Evolutionary conservation across 2,329 filamentous ascomycete genomes (phyloP).

Genomic region (Hymenoscyphus repandus): DNA sequence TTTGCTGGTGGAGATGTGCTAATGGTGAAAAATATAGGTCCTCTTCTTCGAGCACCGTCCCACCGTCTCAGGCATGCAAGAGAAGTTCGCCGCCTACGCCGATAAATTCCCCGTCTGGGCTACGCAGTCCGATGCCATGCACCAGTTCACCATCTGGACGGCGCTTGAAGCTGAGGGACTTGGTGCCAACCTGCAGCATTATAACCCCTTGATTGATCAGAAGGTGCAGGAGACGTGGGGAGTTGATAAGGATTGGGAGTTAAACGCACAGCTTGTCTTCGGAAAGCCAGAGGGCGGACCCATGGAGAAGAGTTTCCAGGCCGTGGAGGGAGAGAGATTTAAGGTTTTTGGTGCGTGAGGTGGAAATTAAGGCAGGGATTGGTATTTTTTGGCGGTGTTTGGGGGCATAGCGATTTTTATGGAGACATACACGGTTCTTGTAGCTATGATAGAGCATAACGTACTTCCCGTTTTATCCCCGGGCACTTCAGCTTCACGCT

Average conservation of each 20-base stretch:
- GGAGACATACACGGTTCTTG: no score
- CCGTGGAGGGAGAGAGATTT: slow-evolving; percentile 62
- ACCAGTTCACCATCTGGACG: slow-evolving; percentile 76
- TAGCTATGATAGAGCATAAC: no score
- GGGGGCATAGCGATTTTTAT: no score
- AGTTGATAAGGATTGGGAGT: slow-evolving; percentile 66
- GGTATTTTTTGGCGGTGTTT: not conserved
- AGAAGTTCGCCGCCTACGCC: slow-evolving; percentile 66
- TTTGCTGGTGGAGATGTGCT: no score
- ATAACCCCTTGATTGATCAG: slow-evolving; percentile 79
- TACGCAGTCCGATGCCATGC: slow-evolving; percentile 73
- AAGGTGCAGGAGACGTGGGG: slow-evolving; percentile 65
- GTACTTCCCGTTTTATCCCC: no score
- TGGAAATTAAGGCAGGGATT: not conserved
- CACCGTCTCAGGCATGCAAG: slow-evolving; percentile 60
- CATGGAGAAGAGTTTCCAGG: slow-evolving; percentile 58
- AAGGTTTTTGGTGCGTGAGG: slow-evolving; percentile 51
- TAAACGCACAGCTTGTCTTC: slow-evolving; percentile 82
- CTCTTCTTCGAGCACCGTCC: slow-evolving; percentile 82
- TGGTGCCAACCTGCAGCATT: slow-evolving; percentile 88
- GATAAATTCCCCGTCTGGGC: slow-evolving; percentile 77
- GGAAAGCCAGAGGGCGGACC: slow-evolving; percentile 54
- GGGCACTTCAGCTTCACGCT: no score
- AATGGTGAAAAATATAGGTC: slow-evolving; percentile 43
- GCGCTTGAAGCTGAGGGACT: slow-evolving; percentile 79